Conservation (phyloP, 768 basidiomycete genomes). For the Galerina sulciceps region DNA sequence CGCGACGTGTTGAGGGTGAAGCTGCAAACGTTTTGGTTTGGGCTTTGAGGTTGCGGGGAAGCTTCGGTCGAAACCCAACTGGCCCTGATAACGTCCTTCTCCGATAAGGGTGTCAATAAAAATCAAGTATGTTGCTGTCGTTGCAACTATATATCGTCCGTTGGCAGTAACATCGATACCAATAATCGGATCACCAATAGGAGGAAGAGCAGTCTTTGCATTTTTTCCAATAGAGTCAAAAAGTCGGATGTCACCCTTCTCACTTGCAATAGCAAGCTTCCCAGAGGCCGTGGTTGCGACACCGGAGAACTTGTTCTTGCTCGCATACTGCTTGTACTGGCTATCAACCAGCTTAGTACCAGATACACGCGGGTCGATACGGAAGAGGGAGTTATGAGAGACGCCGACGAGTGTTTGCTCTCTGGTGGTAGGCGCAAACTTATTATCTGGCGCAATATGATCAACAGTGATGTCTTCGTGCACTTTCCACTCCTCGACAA, state of each 20-base stretch:
- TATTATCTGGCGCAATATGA: conserved; percentile 90
- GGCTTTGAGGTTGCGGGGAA: conserved; percentile 97
- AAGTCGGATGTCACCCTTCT: conserved; percentile 95
- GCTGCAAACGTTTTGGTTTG: conserved; percentile 82
- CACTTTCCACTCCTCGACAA: conserved; percentile 99
- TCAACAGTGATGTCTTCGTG: conserved; percentile 85
- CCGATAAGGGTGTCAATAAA: conserved; percentile 96
- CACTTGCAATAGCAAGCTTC: conserved; percentile 90
- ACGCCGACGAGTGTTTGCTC: conserved; percentile 93
- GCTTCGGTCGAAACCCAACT: conserved; percentile 88
- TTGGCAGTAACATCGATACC: conserved; percentile 94
- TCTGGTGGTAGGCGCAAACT: conserved; percentile 91
- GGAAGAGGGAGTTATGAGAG: conserved; percentile 95
- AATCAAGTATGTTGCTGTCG: conserved; percentile 91
- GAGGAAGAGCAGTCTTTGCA: conserved; percentile 96
- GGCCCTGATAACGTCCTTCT: conserved; percentile 82
- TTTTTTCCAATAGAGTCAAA: conserved; percentile 98
- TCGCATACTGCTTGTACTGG: conserved; percentile 94
- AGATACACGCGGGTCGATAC: conserved; percentile 93
- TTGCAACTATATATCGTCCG: conserved; percentile 95
- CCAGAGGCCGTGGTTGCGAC: conserved; percentile 87
- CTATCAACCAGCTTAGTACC: conserved; percentile 93
- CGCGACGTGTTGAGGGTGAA: conserved; percentile 90
- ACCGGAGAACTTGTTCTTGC: conserved; percentile 95
- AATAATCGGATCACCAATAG: conserved; percentile 92